A percentile compares a stretch with the other conserved stretches of the same genome.
Evolutionary conservation across 2,329 filamentous ascomycete species (phyloP).

Genomic region (Lecanicillium sp.): DNA sequence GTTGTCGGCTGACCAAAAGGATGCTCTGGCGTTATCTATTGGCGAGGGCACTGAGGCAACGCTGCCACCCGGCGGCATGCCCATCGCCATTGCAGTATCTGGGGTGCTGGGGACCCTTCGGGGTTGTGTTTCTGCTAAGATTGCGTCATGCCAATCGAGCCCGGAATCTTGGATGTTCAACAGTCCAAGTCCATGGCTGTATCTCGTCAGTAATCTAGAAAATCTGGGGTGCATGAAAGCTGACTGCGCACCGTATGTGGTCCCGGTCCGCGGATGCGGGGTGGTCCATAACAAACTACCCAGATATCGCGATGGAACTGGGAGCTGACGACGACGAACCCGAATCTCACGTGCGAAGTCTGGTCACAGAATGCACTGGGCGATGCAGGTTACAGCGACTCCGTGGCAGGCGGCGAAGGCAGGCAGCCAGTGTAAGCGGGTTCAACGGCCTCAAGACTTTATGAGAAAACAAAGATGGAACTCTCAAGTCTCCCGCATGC

Average conservation of each 20-base stretch:
- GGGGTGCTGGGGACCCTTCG: not conserved
- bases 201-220: not conserved
- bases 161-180: not conserved
- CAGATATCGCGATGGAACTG: not conserved
- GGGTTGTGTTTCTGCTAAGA: not conserved
- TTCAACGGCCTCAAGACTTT: too few relatives aligned
- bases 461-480: not conserved
- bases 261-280: slow-evolving; percentile 2
- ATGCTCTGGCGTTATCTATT: not conserved
- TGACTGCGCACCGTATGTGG: slow-evolving; percentile 8
- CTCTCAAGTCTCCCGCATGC: too few relatives aligned
- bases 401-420: too few relatives aligned
- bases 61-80: not conserved
- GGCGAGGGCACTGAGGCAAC: not conserved
- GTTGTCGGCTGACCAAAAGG: slow-evolving; percentile 4
- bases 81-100: not conserved
- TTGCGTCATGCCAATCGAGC: not conserved
- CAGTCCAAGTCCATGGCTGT: slow-evolving; percentile 8
- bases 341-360: slow-evolving; percentile 1
- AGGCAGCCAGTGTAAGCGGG: slow-evolving; percentile 1
- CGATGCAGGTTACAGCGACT: too few relatives aligned
- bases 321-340: not conserved
- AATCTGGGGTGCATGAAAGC: not conserved
- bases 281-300: slow-evolving; percentile 2
- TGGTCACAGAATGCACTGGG: not conserved